Percentiles rank a stretch among this genome's conserved stretches.
phyloP scores from a whole-genome alignment of 306 rosid genomes.

The Cicer cuneatum region DNA sequence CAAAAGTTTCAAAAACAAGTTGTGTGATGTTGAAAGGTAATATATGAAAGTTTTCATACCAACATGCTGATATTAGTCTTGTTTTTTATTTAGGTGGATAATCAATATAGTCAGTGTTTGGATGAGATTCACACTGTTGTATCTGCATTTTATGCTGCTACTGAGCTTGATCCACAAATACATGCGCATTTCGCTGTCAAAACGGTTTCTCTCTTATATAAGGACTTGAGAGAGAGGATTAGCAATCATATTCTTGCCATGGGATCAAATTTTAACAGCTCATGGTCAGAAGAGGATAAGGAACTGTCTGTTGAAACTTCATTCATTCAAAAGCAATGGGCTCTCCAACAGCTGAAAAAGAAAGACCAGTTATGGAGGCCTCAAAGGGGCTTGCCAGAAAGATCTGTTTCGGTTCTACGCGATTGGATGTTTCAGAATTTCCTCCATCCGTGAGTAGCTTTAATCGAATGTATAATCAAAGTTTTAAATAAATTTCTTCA shows the following conservation, averaged over 20 bases:
- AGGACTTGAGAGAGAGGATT: slow-evolving; percentile 77
- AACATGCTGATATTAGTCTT: slow-evolving; percentile 1
- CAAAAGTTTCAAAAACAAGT: neutral
- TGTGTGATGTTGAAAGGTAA: neutral
- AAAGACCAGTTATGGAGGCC: slow-evolving; percentile 96
- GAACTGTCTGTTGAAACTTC: slow-evolving; percentile 65
- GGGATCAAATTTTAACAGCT: slow-evolving; percentile 52
- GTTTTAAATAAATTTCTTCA: neutral
- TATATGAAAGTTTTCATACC: slow-evolving; percentile 1
- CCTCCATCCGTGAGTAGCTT: slow-evolving; percentile 84
- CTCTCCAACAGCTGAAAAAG: slow-evolving; percentile 78
- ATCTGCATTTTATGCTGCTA: slow-evolving; percentile 86
- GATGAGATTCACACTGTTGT: slow-evolving; percentile 83
- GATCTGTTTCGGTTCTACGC: slow-evolving; percentile 86
- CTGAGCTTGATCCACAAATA: slow-evolving; percentile 75
- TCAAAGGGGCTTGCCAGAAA: slow-evolving; percentile 95
- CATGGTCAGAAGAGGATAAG: slow-evolving; percentile 59
- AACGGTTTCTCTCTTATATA: slow-evolving; percentile 64
- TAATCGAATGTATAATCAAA: neutral
- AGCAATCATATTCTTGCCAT: slow-evolving; percentile 65
- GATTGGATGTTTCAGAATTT: slow-evolving; percentile 98
- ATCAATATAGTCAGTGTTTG: slow-evolving; percentile 71
- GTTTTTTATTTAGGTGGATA: slow-evolving; percentile 67
- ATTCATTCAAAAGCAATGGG: slow-evolving; percentile 82
- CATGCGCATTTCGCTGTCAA: slow-evolving; percentile 76